Base-by-base conservation (phyloP, 176 grass and related monocot genomes). In the Oryza brachyantha region DNA sequence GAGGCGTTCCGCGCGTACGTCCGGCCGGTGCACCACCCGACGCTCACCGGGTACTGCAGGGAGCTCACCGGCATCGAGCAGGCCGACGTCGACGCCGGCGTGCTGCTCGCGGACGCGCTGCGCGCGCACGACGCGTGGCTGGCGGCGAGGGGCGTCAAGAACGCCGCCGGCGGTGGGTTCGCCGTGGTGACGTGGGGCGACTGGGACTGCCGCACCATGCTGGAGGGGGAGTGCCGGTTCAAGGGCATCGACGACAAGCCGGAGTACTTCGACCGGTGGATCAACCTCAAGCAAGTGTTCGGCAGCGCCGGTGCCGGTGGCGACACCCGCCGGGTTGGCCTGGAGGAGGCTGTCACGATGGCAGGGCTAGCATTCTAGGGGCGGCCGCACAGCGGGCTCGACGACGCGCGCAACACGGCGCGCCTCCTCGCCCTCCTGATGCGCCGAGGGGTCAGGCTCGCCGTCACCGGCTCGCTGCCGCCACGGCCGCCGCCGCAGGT, bases 111-210 rank as follows among this genome's bases (percentile, higher is more conserved):
- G 29, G 85, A 92, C 58, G 89, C 89, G 61, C 57, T 92, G 32
- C 66, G 78, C 52, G 75, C 73, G 82, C 90, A 92, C 82, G 86
- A 76, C 35, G 79, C 69, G 32, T 92, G 91, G 91, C 57, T 88
- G 46, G 41, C 45, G 55, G 63, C 74, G 2, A 68, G 75, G 75
- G 86, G 83, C 29, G 80, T 84, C 45, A 88, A 76, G 62, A 73
- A 83, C 43, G 41, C 41, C 41, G 35, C 35, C 35, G 35, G 27
- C 26, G 17, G 63, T 25, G 48, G 64, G 31, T 88, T 88, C 75
- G 88, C 85, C 55, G 70, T 90, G 1, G 88, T 90, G 22, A 90
- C 91, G 19, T 94, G 85, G 88, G 84, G 82, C 10, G 82, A 94
- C 31, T 94, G 88, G 88, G 88, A 91, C 52, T 86, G 85, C 37